phyloP scores from a whole-genome alignment of 1,284 basidiomycete genomes.

The Austroboletus olivaceoglutinosus region DNA sequence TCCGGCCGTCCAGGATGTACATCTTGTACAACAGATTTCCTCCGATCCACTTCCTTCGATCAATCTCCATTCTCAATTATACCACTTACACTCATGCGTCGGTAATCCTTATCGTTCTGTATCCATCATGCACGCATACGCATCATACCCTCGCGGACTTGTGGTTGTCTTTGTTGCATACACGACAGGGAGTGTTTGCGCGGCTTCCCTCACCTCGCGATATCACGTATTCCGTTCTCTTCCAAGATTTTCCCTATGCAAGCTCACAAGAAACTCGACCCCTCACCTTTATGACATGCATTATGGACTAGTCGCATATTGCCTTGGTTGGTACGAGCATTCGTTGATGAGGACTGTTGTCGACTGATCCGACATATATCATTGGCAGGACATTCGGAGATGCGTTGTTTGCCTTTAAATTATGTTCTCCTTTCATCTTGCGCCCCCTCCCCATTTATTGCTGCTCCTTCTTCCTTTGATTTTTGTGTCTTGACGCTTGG shows the following conservation, averaged over 20 bases:
- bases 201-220: conserved; percentile 10
- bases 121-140: conserved; percentile 35
- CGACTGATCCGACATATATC: conserved; percentile 18
- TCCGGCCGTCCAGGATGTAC: conserved; percentile 14
- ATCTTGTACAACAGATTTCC: conserved; percentile 24
- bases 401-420: conserved; percentile 21
- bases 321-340: conserved; percentile 22
- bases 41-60: conserved; percentile 6
- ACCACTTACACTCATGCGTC: conserved; percentile 30
- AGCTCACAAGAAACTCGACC: conserved; percentile 19
- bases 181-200: conserved; percentile 16
- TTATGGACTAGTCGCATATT: conserved; percentile 31
- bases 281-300: conserved; percentile 30
- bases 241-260: conserved; percentile 18
- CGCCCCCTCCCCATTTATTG: conserved; percentile 4
- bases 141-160: conserved; percentile 25
- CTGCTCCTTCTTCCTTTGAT: conserved; percentile 9
- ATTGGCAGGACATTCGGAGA: conserved; percentile 25
- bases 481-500: conserved; percentile 10
- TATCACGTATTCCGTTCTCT: conserved; percentile 12
- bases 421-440: conserved; percentile 17
- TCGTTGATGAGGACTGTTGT: conserved; percentile 10
- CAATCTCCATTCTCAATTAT: conserved; percentile 19
- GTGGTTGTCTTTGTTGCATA: conserved; percentile 19
- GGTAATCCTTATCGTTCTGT: conserved; percentile 36